Percentiles rank a stretch among this genome's conserved stretches.
Evolutionary conservation across 1,139 yeast genomes (phyloP).

Genomic region (Sugiyamaella grinbergsii): DNA sequence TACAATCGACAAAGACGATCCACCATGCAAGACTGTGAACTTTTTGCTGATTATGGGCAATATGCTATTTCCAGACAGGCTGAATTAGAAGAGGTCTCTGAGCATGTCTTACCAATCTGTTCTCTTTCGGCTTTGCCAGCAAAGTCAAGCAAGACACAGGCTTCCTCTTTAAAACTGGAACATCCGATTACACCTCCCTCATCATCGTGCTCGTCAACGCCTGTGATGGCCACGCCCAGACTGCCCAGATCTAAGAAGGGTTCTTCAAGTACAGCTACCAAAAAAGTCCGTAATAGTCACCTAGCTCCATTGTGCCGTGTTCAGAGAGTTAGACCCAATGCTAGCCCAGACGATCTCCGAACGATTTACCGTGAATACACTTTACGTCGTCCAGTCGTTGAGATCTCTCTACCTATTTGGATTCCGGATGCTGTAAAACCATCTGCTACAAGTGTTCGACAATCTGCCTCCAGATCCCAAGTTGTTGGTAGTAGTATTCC

Average conservation of each 20-base stretch:
- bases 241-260: background rate
- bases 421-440: constrained; percentile 13
- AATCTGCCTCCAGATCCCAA: constrained; percentile 7
- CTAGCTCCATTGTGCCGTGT: constrained; percentile 23
- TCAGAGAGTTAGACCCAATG: constrained; percentile 19
- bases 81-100: background rate
- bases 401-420: constrained; percentile 24
- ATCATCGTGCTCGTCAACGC: constrained; percentile 10
- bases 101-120: background rate
- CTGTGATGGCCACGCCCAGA: constrained; percentile 8
- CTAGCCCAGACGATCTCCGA: constrained; percentile 23
- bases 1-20: constrained; percentile 6
- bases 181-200: constrained; percentile 3
- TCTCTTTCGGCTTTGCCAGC: background rate
- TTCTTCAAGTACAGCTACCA: constrained; percentile 4
- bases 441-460: constrained; percentile 11
- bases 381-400: constrained; percentile 19
- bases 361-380: constrained; percentile 22
- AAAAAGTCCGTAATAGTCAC: constrained; percentile 20
- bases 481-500: constrained; percentile 7
- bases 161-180: background rate
- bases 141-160: background rate
- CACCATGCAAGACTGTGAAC: background rate
- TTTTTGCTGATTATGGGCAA: background rate
- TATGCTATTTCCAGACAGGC: constrained; percentile 7